Conservation (phyloP, 768 basidiomycete species). For the Suillus ampliporus region DNA sequence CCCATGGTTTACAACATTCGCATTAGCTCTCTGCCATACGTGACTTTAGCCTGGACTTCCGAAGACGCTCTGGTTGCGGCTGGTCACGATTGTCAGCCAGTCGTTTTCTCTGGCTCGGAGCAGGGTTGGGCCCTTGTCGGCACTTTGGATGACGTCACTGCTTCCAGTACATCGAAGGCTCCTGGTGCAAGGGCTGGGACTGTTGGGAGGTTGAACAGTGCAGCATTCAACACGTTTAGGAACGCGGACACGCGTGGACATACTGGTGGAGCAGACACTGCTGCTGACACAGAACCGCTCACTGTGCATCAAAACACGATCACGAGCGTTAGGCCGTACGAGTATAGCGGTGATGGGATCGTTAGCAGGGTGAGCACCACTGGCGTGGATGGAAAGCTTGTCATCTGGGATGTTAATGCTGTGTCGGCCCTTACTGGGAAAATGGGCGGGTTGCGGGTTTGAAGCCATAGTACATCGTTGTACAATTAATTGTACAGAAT, state of each 20-base stretch:
- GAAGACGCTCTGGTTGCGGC: constrained; percentile 88
- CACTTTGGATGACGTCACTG: constrained; percentile 82
- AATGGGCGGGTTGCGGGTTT: constrained; percentile 55
- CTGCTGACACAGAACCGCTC: constrained; percentile 72
- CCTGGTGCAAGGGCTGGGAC: constrained; percentile 49
- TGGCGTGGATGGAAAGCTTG: constrained; percentile 92
- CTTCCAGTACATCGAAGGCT: constrained; percentile 41
- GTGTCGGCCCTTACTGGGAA: constrained; percentile 56
- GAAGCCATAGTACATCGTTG: constrained; percentile 27
- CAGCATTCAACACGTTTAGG: constrained; percentile 93
- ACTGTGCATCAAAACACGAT: constrained; percentile 99
- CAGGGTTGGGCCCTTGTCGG: constrained; percentile 81
- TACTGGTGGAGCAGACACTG: constrained; percentile 37
- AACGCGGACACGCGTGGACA: constrained; percentile 83
- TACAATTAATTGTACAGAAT: constrained; percentile 10
- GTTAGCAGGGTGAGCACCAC: constrained; percentile 86
- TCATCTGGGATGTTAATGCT: constrained; percentile 83
- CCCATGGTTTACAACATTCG: constrained; percentile 76
- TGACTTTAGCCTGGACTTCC: constrained; percentile 85
- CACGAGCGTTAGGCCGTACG: constrained; percentile 85
- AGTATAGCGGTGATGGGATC: constrained; percentile 51
- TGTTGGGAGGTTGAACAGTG: constrained; percentile 83
- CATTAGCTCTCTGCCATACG: constrained; percentile 77
- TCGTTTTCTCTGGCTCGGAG: constrained; percentile 79
- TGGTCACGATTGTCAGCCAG: constrained; percentile 97